phyloP scores from a whole-genome alignment of 2,329 filamentous ascomycete genomes.

The Ophiocordyceps camponoti-saundersi region DNA sequence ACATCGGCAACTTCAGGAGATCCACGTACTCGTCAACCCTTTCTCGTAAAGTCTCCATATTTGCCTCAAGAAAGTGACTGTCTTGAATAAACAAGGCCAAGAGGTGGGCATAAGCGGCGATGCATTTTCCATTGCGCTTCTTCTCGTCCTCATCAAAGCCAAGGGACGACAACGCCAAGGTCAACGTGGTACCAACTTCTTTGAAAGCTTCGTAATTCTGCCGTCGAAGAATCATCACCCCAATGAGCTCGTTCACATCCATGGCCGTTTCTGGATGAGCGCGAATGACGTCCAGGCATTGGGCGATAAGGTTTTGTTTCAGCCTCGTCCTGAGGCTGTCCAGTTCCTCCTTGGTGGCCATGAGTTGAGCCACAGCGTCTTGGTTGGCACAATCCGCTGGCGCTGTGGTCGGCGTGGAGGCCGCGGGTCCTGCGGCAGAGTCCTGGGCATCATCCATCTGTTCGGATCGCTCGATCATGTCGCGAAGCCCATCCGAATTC shows the following conservation, averaged over 20 bases:
- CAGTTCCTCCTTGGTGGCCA: slow-evolving; percentile 51
- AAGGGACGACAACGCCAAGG: slow-evolving; percentile 65
- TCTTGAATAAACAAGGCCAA: slow-evolving; percentile 79
- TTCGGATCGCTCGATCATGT: slow-evolving; percentile 10
- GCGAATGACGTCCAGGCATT: slow-evolving; percentile 78
- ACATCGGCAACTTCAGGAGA: slow-evolving; percentile 58
- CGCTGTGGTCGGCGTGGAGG: slow-evolving; percentile 1
- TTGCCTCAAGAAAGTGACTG: slow-evolving; percentile 60
- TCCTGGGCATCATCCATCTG: slow-evolving; percentile 1
- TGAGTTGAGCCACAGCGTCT: slow-evolving; percentile 4
- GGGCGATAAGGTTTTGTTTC: slow-evolving; percentile 65
- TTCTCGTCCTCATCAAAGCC: slow-evolving; percentile 42
- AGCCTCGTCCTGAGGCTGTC: slow-evolving; percentile 59
- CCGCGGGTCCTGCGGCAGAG: slow-evolving; percentile 1
- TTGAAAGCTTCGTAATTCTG: slow-evolving; percentile 37
- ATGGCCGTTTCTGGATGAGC: slow-evolving; percentile 79
- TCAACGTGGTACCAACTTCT: slow-evolving; percentile 68
- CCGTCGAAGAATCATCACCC: slow-evolving; percentile 48
- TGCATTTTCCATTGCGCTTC: slow-evolving; percentile 43
- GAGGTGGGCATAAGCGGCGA: slow-evolving; percentile 84
- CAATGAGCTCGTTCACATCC: slow-evolving; percentile 76
- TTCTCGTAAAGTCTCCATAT: slow-evolving; percentile 56
- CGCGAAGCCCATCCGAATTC: slow-evolving; percentile 11
- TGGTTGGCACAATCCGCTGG: slow-evolving; percentile 5
- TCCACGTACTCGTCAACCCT: slow-evolving; percentile 59